Evolutionary conservation across 2,329 filamentous ascomycete genomes (phyloP).

Genomic region (Chrysoporthe austroafricana): DNA sequence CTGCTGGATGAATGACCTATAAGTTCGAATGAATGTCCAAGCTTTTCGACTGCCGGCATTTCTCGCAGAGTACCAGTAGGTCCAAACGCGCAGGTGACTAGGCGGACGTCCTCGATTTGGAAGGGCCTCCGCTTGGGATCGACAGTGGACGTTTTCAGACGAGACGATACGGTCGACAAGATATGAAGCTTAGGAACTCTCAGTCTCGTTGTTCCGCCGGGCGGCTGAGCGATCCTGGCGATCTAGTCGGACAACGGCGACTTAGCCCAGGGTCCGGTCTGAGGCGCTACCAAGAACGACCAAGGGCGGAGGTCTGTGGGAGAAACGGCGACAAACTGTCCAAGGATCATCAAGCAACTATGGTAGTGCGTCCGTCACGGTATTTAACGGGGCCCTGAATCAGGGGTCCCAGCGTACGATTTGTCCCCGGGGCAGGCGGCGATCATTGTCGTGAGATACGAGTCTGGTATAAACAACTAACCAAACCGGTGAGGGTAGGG

Average conservation of each 20-base stretch:
- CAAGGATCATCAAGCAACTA: conserved; percentile 14
- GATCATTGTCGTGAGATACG: conserved; percentile 1
- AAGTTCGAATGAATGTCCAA: not conserved
- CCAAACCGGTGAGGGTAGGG: not conserved
- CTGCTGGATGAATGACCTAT: conserved; percentile 10
- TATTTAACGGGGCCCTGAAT: conserved; percentile 5
- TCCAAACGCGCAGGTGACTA: conserved; percentile 20
- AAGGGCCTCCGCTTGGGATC: conserved; percentile 11
- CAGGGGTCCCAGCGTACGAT: conserved; percentile 10
- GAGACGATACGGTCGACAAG: conserved; percentile 6
- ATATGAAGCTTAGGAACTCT: conserved; percentile 2
- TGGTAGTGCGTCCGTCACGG: conserved; percentile 12
- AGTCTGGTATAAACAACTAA: not conserved
- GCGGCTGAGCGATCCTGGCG: conserved; percentile 11
- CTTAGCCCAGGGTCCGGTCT: conserved; percentile 22
- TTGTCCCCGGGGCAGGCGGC: conserved; percentile 8
- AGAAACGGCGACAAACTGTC: conserved; percentile 10
- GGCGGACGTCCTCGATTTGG: conserved; percentile 12
- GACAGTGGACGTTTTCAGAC: not conserved
- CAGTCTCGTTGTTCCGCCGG: conserved; percentile 8
- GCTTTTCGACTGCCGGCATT: not conserved
- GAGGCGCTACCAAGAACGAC: conserved; percentile 21
- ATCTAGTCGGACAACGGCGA: conserved; percentile 7
- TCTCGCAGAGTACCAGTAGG: not conserved
- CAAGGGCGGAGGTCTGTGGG: conserved; percentile 25